A percentile compares a stretch with the other conserved stretches of the same genome.
Conservation (phyloP, 768 basidiomycete species). For the Daedalea quercina region DNA sequence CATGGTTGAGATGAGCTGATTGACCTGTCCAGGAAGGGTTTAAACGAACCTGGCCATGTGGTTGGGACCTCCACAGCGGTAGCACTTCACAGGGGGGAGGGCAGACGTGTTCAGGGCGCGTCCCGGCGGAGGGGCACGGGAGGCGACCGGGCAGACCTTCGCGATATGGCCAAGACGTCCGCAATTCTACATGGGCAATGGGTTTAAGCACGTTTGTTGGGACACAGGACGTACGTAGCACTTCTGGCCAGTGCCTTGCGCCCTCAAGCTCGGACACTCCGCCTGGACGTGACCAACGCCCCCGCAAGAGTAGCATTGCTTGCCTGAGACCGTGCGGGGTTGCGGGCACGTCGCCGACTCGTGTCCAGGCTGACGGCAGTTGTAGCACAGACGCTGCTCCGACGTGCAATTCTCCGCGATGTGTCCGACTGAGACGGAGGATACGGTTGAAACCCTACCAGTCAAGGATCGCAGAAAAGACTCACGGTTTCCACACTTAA, state of each 20-base stretch:
- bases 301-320: constrained; percentile 91
- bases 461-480: constrained; percentile 18
- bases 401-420: constrained; percentile 90
- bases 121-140: constrained; percentile 69
- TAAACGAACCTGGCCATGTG: constrained; percentile 67
- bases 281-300: constrained; percentile 89
- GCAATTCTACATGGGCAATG: constrained; percentile 46
- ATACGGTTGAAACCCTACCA: not conserved
- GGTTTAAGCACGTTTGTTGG: not conserved
- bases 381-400: constrained; percentile 87
- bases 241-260: constrained; percentile 65
- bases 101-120: constrained; percentile 70
- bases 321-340: constrained; percentile 74
- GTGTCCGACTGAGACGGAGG: constrained; percentile 62
- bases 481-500: constrained; percentile 90
- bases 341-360: constrained; percentile 85
- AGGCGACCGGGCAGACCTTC: constrained; percentile 66
- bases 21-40: constrained; percentile 4
- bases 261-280: constrained; percentile 75
- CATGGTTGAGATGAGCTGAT: not conserved
- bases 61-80: constrained; percentile 84
- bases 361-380: constrained; percentile 92
- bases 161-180: constrained; percentile 82
- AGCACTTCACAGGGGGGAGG: constrained; percentile 81
- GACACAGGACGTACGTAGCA: constrained; percentile 56